Evolutionary conservation across 139 green algal species (phyloP).

Genomic region (Micromonas pusilla): DNA sequence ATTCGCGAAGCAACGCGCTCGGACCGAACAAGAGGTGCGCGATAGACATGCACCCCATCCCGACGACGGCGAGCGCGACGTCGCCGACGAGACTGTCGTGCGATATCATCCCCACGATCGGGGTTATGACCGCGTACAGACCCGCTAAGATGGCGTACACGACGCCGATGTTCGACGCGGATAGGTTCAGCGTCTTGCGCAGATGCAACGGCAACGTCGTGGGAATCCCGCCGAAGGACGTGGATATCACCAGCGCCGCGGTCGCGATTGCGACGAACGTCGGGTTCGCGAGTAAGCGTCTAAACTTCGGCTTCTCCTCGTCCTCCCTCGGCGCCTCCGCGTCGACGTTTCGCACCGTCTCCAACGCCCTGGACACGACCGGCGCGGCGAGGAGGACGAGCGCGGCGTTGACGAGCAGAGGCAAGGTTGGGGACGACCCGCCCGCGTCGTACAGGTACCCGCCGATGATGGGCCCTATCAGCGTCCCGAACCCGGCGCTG

Average conservation of each 20-base stretch:
- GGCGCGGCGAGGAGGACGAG: not conserved
- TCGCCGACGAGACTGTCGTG: no score
- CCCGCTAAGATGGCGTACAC: not conserved
- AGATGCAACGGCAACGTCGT: not conserved
- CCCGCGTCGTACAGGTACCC: not conserved
- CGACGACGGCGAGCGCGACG: not conserved
- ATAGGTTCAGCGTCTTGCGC: not conserved
- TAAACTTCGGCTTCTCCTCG: not conserved
- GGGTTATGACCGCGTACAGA: not conserved
- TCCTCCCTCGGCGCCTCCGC: not conserved
- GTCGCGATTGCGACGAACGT: not conserved
- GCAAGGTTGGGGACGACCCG: not conserved
- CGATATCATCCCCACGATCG: not conserved
- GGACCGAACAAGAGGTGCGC: not conserved
- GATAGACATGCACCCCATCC: not conserved
- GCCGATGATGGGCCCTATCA: not conserved
- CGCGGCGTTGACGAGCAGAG: not conserved
- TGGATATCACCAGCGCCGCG: not conserved
- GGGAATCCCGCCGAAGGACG: not conserved
- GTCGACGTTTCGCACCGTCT: not conserved
- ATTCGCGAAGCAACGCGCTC: not conserved
- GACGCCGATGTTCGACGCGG: not conserved
- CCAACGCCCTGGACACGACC: no score
- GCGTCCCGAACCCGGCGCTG: not conserved
- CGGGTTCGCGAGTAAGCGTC: not conserved